These are phyloP conservation scores for Debaryomyces subglobosus DNA, from an alignment of 1,139 yeast genomes.

Conservation along the genomic window DNA sequence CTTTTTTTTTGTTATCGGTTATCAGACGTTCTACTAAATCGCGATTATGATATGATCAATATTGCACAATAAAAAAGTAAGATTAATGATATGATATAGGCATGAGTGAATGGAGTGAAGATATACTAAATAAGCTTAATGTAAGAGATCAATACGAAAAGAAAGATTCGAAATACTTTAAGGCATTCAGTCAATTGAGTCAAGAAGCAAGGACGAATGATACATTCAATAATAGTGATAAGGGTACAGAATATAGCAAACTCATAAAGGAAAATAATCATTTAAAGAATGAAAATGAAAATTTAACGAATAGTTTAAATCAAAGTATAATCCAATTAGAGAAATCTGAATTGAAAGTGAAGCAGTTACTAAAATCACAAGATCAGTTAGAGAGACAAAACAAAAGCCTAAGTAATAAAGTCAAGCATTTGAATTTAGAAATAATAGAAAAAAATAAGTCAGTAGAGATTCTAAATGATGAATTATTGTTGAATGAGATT, in stretches of 20 bases:
- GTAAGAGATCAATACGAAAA: conserved; percentile 38
- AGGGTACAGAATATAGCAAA: conserved; percentile 6
- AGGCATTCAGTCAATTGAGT: conserved; percentile 36
- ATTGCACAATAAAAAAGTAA: background rate
- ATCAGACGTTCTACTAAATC: background rate
- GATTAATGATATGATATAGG: background rate
- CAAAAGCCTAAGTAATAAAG: conserved; percentile 29
- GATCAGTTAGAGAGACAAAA: conserved; percentile 25
- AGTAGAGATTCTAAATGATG: conserved; percentile 69
- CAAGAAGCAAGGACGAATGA: conserved; percentile 18
- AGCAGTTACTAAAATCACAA: conserved; percentile 16
- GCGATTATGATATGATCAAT: conserved; percentile 4
- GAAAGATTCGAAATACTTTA: conserved; percentile 33
- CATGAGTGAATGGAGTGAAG: conserved; percentile 24
- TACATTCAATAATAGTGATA: conserved; percentile 12
- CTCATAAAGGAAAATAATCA: conserved; percentile 7
- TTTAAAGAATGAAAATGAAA: conserved; percentile 16
- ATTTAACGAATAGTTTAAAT: conserved; percentile 29
- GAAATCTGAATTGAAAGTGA: conserved; percentile 20
- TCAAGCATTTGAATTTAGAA: conserved; percentile 46
- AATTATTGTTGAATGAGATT: conserved; percentile 66
- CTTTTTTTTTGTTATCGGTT: conserved; percentile 1
- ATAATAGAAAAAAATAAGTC: conserved; percentile 55
- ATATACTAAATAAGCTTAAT: conserved; percentile 27
- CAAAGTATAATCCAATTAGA: conserved; percentile 27